phyloP scores from a whole-genome alignment of 1,284 basidiomycete genomes.

The Rugosomyces carneus region DNA sequence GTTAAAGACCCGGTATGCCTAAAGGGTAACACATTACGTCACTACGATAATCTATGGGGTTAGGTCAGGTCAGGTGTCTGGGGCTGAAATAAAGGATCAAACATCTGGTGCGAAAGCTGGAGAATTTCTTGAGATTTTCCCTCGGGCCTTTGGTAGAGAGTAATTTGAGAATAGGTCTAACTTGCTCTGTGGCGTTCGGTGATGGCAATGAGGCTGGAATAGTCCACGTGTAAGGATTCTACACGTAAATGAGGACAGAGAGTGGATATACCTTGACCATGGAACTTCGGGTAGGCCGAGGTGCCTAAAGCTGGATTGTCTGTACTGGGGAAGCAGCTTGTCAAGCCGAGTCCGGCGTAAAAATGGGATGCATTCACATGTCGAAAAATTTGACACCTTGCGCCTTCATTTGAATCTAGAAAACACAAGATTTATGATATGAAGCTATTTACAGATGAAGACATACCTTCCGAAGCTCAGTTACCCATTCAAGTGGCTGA shows the following conservation, averaged over 20 bases:
- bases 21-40: constrained; percentile 39
- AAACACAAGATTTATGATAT: background rate
- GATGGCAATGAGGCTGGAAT: constrained; percentile 47
- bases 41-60: constrained; percentile 65
- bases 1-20: constrained; percentile 14
- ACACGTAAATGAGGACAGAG: constrained; percentile 13
- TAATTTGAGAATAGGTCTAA: constrained; percentile 57
- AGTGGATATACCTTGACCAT: constrained; percentile 33
- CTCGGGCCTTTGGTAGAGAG: constrained; percentile 63
- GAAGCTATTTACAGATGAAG: background rate
- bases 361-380: constrained; percentile 46
- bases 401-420: constrained; percentile 71
- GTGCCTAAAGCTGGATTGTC: constrained; percentile 60
- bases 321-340: constrained; percentile 45
- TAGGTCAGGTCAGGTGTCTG: constrained; percentile 31
- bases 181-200: constrained; percentile 50
- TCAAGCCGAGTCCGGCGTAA: constrained; percentile 17
- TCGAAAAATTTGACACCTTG: constrained; percentile 80
- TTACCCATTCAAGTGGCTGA: constrained; percentile 66
- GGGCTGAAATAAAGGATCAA: constrained; percentile 24
- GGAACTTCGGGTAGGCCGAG: constrained; percentile 32
- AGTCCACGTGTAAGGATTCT: constrained; percentile 12
- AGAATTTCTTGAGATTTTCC: constrained; percentile 68
- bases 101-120: constrained; percentile 68
- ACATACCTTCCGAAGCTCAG: constrained; percentile 78